These are phyloP conservation scores for Saturnispora kantuleensis DNA, from an alignment of 805 yeast species.

Conservation along the genomic window DNA sequence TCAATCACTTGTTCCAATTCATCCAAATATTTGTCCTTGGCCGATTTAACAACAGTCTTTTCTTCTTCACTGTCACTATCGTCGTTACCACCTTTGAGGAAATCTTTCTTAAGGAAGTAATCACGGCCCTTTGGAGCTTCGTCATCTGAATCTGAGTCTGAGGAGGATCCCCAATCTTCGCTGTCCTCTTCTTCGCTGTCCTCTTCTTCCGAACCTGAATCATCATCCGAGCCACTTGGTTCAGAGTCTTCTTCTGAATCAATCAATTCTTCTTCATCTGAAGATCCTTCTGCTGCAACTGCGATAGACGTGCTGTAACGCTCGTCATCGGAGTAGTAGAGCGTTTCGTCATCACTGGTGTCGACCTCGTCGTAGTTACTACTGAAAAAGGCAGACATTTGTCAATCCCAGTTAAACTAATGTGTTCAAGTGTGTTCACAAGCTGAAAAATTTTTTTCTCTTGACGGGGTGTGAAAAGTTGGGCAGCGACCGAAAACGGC, in stretches of 20 bases:
- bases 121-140: conserved; percentile 26
- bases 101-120: conserved; percentile 22
- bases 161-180: conserved; percentile 10
- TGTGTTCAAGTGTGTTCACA: background rate
- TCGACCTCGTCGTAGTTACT: conserved; percentile 42
- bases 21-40: conserved; percentile 85
- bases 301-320: conserved; percentile 27
- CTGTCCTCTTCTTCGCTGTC: conserved; percentile 13
- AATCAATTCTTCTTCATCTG: conserved; percentile 29
- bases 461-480: background rate
- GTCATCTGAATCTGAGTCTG: conserved; percentile 24
- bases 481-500: too few relatives aligned
- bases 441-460: conserved; percentile 6
- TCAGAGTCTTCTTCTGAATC: conserved; percentile 12
- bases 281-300: conserved; percentile 14
- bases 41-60: conserved; percentile 81
- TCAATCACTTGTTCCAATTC: conserved; percentile 65
- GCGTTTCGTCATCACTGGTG: conserved; percentile 43
- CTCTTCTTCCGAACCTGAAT: conserved; percentile 9
- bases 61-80: conserved; percentile 44
- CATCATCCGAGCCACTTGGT: conserved; percentile 14
- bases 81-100: conserved; percentile 32
- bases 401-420: background rate
- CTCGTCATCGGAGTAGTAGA: conserved; percentile 54
- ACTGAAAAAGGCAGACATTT: conserved; percentile 89